A percentile compares a stretch with the other conserved stretches of the same genome.
Conservation (phyloP, 768 basidiomycete genomes). For the Pleurotus giganteus region DNA sequence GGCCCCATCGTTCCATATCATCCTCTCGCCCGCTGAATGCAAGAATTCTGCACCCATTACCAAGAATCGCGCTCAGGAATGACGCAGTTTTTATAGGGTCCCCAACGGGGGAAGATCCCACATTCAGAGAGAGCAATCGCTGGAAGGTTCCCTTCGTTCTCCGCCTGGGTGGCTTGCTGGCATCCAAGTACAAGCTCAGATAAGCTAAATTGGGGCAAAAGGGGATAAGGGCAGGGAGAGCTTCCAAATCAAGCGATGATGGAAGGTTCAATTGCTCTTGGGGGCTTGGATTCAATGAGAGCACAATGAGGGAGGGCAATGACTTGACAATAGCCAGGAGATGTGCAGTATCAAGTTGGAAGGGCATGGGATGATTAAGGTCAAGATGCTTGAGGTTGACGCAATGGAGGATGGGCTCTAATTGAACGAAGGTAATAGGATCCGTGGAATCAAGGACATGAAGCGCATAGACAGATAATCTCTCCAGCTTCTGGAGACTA, state of each 20-base stretch:
- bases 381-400: background rate
- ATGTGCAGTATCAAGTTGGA: background rate
- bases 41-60: no score
- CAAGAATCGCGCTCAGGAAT: no score
- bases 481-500: no score
- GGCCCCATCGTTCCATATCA: no score
- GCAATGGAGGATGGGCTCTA: background rate
- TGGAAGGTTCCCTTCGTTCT: background rate
- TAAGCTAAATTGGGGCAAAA: background rate
- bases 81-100: no score
- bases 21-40: no score
- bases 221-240: background rate
- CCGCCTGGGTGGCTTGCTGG: background rate
- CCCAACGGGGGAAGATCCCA: no score
- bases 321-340: background rate
- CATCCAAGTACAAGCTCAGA: background rate
- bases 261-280: background rate
- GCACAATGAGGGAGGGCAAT: background rate
- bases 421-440: background rate
- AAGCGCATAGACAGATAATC: no score
- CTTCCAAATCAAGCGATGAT: background rate
- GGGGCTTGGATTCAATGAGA: background rate
- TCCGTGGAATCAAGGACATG: no score
- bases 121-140: no score
- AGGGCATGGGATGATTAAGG: background rate